Evolutionary conservation across 352 stramenopile genomes (phyloP).

Genomic region (Phytophthora pluvialis): DNA sequence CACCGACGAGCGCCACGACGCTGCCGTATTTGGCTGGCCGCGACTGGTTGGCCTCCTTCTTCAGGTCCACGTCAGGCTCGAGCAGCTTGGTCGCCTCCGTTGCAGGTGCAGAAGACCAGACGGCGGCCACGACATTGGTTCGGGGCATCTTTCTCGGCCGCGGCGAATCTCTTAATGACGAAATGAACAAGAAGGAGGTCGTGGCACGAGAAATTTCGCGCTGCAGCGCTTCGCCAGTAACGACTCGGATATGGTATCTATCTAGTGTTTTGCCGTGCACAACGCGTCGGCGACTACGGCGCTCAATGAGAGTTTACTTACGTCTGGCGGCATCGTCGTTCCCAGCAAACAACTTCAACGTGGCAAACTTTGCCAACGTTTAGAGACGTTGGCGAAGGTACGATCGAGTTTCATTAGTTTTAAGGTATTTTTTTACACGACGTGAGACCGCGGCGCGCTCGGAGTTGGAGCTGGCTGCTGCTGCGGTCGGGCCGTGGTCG

Average conservation of each 20-base stretch:
- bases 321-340: too few relatives aligned
- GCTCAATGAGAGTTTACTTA: too few relatives aligned
- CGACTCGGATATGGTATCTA: conserved; percentile 1
- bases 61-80: conserved; percentile 12
- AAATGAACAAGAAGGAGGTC: too few relatives aligned
- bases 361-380: conserved; percentile 1
- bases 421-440: conserved; percentile 31
- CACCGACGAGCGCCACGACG: conserved; percentile 34
- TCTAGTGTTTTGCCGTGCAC: conserved; percentile 13
- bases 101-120: conserved; percentile 14
- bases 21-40: conserved; percentile 30
- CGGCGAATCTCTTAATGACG: conserved; percentile 23
- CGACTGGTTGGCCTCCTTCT: conserved; percentile 24
- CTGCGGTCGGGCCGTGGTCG: conserved; percentile 21
- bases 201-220: conserved; percentile 4
- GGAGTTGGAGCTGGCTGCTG: conserved; percentile 9
- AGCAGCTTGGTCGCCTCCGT: conserved; percentile 36
- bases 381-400: too few relatives aligned
- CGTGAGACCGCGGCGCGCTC: conserved; percentile 13
- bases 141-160: conserved; percentile 18
- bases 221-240: conserved; percentile 18
- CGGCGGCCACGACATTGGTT: conserved; percentile 25
- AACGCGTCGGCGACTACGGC: conserved; percentile 6
- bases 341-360: conserved; percentile 21
- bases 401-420: too few relatives aligned